Base-by-base conservation (phyloP, 257 asterid species). In the Solanum pimpinellifolium region DNA sequence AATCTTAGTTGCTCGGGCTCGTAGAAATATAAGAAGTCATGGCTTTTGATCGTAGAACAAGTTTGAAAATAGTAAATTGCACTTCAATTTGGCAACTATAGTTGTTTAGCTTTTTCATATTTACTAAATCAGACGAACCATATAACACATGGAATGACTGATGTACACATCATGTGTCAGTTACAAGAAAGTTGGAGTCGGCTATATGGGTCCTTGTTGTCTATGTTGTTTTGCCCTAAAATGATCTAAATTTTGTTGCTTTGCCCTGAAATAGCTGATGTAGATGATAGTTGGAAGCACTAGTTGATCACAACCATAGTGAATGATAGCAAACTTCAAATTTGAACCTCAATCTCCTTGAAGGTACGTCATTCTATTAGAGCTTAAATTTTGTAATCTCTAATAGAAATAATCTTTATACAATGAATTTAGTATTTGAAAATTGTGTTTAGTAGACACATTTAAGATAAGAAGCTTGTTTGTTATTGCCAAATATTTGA, bases 251-350 rank as follows among this genome's bases (percentile, higher is more conserved):
- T 39, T 41, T 41, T 41, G 46, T 9, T 41, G 46, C 10, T 39
- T 39, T 39, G 42, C 42, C 42, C 3, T 41, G 11, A 41, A 89
- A 96, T 98, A 3, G 99, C 99, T 0, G 99, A 96, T 13, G 98
- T 98, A 27, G 94, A 91, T 52, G 98, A 96, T 87, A 98, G 99
- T 0, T 98, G 99, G 7, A 95, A 93, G 47, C 98, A 96, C 93
- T 98, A 94, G 37, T 90, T 95, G 89, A 94, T 95, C 56, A 73
- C 90, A 10, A 96, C 99, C 39, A 37, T 37, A 37, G 39, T 37
- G 39, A 37, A 37, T 6, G 39, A 37, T 37, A 37, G 39, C 39
- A 37, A 37, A 6, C 39, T 37, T 37, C 6, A 37, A 5, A 37
- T 37, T 37, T 37, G 39, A 35, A 35, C 39, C 39, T 35, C 7